Evolutionary conservation across 2,329 filamentous ascomycete species (phyloP).

Genomic region (Emergomyces pasteurianus): DNA sequence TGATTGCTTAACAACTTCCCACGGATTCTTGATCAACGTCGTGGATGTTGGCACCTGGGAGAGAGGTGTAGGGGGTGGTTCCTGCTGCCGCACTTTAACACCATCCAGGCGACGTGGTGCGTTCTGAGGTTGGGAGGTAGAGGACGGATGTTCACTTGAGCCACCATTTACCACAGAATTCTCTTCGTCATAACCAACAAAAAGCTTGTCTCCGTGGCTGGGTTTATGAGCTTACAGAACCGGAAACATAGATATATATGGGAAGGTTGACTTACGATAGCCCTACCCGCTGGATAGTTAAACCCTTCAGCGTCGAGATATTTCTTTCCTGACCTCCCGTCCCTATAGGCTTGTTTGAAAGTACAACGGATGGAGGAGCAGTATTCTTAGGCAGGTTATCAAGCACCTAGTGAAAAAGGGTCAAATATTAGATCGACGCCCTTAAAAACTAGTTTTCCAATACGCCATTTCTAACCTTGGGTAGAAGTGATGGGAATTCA

Average conservation of each 20-base stretch:
- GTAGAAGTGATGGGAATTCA: conserved; percentile 51
- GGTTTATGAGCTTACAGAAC: not conserved
- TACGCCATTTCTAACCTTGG: conserved; percentile 26
- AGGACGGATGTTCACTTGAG: conserved; percentile 16
- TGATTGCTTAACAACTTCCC: conserved; percentile 86
- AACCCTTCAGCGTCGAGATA: conserved; percentile 40
- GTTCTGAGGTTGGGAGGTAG: conserved; percentile 12
- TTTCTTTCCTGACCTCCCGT: conserved; percentile 42
- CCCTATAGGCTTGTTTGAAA: conserved; percentile 50
- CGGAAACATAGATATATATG: not conserved
- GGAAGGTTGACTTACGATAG: conserved; percentile 37
- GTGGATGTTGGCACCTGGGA: conserved; percentile 43
- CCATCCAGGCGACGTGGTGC: conserved; percentile 27
- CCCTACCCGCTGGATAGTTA: conserved; percentile 46
- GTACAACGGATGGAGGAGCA: conserved; percentile 43
- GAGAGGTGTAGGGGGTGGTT: conserved; percentile 54
- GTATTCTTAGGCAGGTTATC: conserved; percentile 48
- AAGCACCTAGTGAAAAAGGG: conserved; percentile 34
- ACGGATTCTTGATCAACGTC: conserved; percentile 67
- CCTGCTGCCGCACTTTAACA: conserved; percentile 26
- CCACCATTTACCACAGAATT: conserved; percentile 40
- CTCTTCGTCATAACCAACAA: conserved; percentile 63
- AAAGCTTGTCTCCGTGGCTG: conserved; percentile 86
- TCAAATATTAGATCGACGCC: not conserved
- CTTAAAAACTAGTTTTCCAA: not conserved